These are phyloP conservation scores for Seminavis robusta DNA, from an alignment of 108 stramenopile genomes.

Conservation along the genomic window DNA sequence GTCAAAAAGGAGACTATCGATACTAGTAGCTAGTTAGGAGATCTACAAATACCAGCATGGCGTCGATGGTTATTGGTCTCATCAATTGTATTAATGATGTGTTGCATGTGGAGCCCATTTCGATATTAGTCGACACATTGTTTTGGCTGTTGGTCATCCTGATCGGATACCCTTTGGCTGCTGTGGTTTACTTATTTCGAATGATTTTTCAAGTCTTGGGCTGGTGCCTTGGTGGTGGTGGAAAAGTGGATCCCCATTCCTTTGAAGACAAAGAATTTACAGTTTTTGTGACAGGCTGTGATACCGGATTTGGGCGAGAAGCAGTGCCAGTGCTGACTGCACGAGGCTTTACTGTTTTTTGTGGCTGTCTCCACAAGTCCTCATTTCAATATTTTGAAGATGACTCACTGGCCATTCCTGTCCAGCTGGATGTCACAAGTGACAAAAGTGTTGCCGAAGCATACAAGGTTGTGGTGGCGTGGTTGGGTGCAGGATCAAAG, in stretches of 20 bases:
- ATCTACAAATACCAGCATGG: too few species aligned
- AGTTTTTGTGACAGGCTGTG: constrained; percentile 64
- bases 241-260: background rate
- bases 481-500: constrained; percentile 8
- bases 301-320: constrained; percentile 55
- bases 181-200: too few species aligned
- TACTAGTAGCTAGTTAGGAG: too few species aligned
- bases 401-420: constrained; percentile 2
- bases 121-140: constrained; percentile 6
- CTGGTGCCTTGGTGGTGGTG: background rate
- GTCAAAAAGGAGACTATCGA: too few species aligned
- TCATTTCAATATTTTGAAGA: constrained; percentile 8
- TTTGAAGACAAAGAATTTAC: constrained; percentile 14
- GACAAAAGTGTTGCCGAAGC: constrained; percentile 14
- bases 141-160: constrained; percentile 21
- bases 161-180: constrained; percentile 9
- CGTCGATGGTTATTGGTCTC: too few species aligned
- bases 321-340: constrained; percentile 22
- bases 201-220: background rate
- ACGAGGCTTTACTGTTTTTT: constrained; percentile 45
- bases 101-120: constrained; percentile 22
- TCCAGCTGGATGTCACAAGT: constrained; percentile 38
- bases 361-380: constrained; percentile 31
- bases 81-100: constrained; percentile 29
- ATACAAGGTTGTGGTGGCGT: constrained; percentile 14